phyloP scores from a whole-genome alignment of 1,284 basidiomycete genomes.

The Ustilago loliicola region DNA sequence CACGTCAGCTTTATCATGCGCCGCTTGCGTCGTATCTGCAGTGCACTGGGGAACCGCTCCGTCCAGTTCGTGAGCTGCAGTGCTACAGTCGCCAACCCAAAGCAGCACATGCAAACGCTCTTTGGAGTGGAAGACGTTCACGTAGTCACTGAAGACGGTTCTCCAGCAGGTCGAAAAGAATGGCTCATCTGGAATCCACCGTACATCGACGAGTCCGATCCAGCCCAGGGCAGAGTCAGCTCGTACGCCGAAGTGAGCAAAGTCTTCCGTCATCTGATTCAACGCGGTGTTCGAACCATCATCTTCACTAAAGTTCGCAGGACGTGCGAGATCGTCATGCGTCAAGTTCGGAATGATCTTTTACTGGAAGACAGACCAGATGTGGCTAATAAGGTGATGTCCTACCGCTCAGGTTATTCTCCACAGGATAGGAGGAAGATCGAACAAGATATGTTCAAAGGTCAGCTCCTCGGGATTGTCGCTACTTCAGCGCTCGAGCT shows the following conservation, averaged over 20 bases:
- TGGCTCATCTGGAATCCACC: conserved; percentile 75
- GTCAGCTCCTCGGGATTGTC: conserved; percentile 83
- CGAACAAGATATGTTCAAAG: conserved; percentile 87
- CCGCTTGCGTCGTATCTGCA: conserved; percentile 80
- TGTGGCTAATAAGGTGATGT: conserved; percentile 81
- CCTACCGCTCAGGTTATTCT: conserved; percentile 84
- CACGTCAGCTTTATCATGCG: conserved; percentile 66
- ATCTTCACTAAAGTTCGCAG: conserved; percentile 89
- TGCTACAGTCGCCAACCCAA: conserved; percentile 85
- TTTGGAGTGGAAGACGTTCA: conserved; percentile 77
- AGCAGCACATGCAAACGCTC: conserved; percentile 63
- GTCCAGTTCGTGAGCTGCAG: conserved; percentile 86
- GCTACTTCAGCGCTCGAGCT: conserved; percentile 91
- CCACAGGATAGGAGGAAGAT: conserved; percentile 83
- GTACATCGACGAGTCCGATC: conserved; percentile 76
- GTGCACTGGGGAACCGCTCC: conserved; percentile 83
- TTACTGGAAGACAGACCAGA: conserved; percentile 82
- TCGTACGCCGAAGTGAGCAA: conserved; percentile 80
- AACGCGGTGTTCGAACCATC: conserved; percentile 83
- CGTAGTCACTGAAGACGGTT: conserved; percentile 83
- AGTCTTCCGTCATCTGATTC: conserved; percentile 85
- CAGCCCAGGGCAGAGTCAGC: conserved; percentile 76
- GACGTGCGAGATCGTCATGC: conserved; percentile 86
- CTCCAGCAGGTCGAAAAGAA: conserved; percentile 82
- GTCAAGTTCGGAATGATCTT: conserved; percentile 80